Conservation (phyloP, 1,284 basidiomycete species). For the Cryptococcus sp. region DNA sequence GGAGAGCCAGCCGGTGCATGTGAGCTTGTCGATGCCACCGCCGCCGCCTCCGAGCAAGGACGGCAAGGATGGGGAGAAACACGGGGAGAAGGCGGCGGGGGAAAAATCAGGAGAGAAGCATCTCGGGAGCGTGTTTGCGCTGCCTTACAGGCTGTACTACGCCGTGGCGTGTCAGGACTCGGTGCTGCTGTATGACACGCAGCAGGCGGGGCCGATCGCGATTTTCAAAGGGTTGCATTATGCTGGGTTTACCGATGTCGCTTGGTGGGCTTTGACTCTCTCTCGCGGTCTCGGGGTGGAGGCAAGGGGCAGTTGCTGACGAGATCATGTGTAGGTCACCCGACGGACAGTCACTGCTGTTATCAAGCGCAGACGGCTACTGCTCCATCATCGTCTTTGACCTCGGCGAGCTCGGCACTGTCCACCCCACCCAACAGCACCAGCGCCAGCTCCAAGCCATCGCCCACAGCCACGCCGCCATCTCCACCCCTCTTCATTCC, state of each 20-base stretch:
- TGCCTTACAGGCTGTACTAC: slow-evolving; percentile 92
- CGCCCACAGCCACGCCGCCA: slow-evolving; percentile 68
- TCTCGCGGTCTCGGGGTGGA: background rate
- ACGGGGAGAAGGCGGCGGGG: slow-evolving; percentile 13
- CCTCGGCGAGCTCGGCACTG: slow-evolving; percentile 80
- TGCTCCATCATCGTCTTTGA: slow-evolving; percentile 81
- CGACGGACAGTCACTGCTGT: slow-evolving; percentile 87
- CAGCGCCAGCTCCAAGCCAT: slow-evolving; percentile 80
- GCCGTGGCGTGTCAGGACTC: slow-evolving; percentile 97
- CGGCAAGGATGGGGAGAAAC: slow-evolving; percentile 19
- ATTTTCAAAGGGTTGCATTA: slow-evolving; percentile 94
- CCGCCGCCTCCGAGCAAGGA: slow-evolving; percentile 49
- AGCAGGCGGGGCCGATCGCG: slow-evolving; percentile 89
- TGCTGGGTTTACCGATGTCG: slow-evolving; percentile 94
- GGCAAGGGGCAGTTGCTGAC: background rate
- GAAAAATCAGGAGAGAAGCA: slow-evolving; percentile 24
- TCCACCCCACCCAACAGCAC: slow-evolving; percentile 81
- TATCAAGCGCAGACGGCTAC: slow-evolving; percentile 93
- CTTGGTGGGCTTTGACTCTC: slow-evolving; percentile 86
- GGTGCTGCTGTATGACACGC: slow-evolving; percentile 93
- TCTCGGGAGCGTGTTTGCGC: slow-evolving; percentile 62
- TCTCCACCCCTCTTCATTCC: slow-evolving; percentile 40
- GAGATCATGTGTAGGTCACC: slow-evolving; percentile 67
- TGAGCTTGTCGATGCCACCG: slow-evolving; percentile 48
- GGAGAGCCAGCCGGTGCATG: slow-evolving; percentile 50